phyloP scores from a whole-genome alignment of 805 yeast species.

The Spathaspora boniae region DNA sequence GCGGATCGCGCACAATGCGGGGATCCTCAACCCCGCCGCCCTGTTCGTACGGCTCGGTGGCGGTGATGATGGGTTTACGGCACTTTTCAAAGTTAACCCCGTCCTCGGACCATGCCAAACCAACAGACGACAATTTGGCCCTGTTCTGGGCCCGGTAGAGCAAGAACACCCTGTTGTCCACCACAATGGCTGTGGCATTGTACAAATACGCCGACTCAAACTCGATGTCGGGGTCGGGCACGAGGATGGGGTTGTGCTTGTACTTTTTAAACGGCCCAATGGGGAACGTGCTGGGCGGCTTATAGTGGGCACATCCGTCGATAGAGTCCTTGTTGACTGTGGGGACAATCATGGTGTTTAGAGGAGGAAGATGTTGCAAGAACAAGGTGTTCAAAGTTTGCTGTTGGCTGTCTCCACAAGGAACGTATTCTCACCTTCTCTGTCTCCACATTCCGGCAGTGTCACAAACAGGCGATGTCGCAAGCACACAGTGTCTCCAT shows the following conservation, averaged over 20 bases:
- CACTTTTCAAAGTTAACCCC: conserved; percentile 31
- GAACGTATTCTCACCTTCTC: too few relatives aligned
- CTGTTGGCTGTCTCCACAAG: too few relatives aligned
- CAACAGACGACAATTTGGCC: conserved; percentile 30
- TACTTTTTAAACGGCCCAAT: conserved; percentile 39
- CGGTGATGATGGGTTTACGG: conserved; percentile 28
- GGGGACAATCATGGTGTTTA: conserved; percentile 28
- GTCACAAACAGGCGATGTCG: too few relatives aligned
- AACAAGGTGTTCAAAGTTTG: too few relatives aligned
- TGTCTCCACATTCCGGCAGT: too few relatives aligned
- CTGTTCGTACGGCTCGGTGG: conserved; percentile 38
- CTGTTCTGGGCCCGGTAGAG: conserved; percentile 38
- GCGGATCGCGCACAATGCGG: conserved; percentile 37
- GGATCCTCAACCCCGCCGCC: conserved; percentile 45
- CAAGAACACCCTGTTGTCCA: conserved; percentile 33
- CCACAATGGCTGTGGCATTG: conserved; percentile 41
- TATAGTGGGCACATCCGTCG: conserved; percentile 30
- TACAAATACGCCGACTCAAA: conserved; percentile 38
- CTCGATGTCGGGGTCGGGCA: conserved; percentile 34
- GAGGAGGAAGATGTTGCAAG: too few relatives aligned
- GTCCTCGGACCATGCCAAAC: conserved; percentile 40
- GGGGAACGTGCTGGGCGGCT: conserved; percentile 34
- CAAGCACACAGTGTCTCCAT: too few relatives aligned
- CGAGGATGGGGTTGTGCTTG: conserved; percentile 34
- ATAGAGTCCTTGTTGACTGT: conserved; percentile 19